Evolutionary conservation across 2,329 filamentous ascomycete genomes (phyloP), one percentile per base, ranked within the genome.

Genomic region (Apiospora sp.): DNA sequence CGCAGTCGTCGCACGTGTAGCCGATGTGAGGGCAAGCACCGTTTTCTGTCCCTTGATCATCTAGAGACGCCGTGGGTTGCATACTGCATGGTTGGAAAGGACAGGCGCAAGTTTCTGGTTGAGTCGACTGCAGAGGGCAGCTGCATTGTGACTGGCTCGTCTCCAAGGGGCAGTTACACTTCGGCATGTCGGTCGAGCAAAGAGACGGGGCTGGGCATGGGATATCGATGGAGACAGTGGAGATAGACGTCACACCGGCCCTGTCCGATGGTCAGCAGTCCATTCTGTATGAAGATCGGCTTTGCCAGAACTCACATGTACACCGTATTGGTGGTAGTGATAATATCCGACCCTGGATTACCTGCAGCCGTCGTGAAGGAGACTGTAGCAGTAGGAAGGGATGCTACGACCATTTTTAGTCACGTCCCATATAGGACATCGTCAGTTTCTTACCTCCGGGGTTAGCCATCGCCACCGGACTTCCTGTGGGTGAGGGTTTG

Each of bases 1-100:
- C 74, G 58, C 81, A 83, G 13, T 81, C 80, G 46, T 81, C 72
- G 69, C 81, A 83, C n/a, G 80, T 80, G 69, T 82, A 83, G 8
- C 81, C 81, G 67, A 76, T 69, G 24, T 79, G 80, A 24, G 81
- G 81, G 67, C 81, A 83, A n/a, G 82, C 81, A 4, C 80, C 80
- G 30, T 72, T 73, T 19, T 75, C 73, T 49, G 70, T 30, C 4
- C n/a, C 71, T 51, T 72, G 72, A 24, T 54, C 75, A 19, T 74
- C 70, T 41, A 73, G 51, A 46, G 72, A 13, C 7, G 71, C 68
- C n/a, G 75, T 72, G 51, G 75, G 37, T 64, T 41, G 30, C 34
- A 34, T 19, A 13, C 19, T 12, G 34, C 34, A 41, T 41, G 58
- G 19, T 10, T 64, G 58, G 19, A 41, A 3, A 13, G 58, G 58